These are phyloP conservation scores for Beauveria varroae DNA, from an alignment of 2,329 filamentous ascomycete species.

Conservation along the genomic window DNA sequence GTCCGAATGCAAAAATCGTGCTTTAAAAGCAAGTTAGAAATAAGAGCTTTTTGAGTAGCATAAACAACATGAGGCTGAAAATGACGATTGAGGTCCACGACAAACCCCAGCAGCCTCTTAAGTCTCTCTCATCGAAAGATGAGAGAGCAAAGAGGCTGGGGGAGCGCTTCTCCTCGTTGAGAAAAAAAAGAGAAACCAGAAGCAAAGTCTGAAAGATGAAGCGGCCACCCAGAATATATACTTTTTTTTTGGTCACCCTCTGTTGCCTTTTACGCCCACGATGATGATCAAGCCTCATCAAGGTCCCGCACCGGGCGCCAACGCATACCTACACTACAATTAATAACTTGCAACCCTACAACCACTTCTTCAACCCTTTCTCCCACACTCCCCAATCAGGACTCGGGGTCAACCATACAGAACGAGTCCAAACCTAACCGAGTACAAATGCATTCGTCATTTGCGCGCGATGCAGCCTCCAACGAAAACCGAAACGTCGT, in stretches of 20 bases:
- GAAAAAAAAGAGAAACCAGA: background rate
- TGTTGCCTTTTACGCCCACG: background rate
- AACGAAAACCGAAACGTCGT: too few relatives aligned
- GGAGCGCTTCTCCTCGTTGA: conserved; percentile 1
- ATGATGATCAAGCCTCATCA: background rate
- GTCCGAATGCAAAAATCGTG: background rate
- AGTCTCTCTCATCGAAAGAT: background rate
- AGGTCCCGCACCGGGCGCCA: background rate
- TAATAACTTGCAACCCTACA: too few relatives aligned
- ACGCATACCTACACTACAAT: too few relatives aligned
- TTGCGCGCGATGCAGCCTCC: too few relatives aligned
- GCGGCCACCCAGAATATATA: background rate
- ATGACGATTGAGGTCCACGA: background rate
- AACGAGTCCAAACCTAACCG: too few relatives aligned
- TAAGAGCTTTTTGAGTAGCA: background rate
- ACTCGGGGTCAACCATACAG: too few relatives aligned
- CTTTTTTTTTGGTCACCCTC: background rate
- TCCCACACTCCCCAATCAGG: too few relatives aligned
- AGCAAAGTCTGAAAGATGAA: background rate
- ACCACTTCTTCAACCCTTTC: too few relatives aligned
- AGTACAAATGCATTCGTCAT: too few relatives aligned
- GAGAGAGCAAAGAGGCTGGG: background rate
- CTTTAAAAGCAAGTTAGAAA: too few relatives aligned
- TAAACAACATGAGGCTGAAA: background rate
- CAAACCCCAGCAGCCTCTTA: background rate